A percentile compares a stretch with the other conserved stretches of the same genome.
These are phyloP conservation scores for Fusarium graminum DNA, from an alignment of 2,329 filamentous ascomycete genomes.

Conservation along the genomic window DNA sequence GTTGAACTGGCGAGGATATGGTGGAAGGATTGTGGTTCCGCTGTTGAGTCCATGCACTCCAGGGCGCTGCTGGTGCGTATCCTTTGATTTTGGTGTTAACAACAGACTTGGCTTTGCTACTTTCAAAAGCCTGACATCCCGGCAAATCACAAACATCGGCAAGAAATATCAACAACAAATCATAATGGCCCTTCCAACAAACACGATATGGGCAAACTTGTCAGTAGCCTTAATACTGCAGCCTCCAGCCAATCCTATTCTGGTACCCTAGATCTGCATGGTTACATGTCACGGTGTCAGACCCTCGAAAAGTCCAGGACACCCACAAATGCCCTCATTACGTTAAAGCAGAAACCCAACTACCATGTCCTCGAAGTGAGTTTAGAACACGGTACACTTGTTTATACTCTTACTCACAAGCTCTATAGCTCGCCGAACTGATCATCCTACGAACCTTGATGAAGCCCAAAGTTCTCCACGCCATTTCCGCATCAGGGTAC, in stretches of 20 bases:
- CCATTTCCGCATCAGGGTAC: too few species aligned
- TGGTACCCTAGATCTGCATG: slow-evolving; percentile 43
- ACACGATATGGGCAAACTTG: slow-evolving; percentile 38
- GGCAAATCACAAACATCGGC: neutral
- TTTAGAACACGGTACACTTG: too few species aligned
- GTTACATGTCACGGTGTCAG: slow-evolving; percentile 47
- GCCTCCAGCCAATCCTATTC: slow-evolving; percentile 39
- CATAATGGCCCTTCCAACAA: slow-evolving; percentile 37
- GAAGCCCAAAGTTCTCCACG: slow-evolving; percentile 45
- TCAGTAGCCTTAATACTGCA: slow-evolving; percentile 36
- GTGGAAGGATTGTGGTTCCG: slow-evolving; percentile 2
- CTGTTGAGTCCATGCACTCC: neutral
- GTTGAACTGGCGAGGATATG: slow-evolving; percentile 17
- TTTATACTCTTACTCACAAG: neutral
- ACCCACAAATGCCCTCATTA: slow-evolving; percentile 47
- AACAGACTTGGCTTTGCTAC: slow-evolving; percentile 18
- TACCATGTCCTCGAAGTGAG: slow-evolving; percentile 52
- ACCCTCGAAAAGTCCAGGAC: slow-evolving; percentile 48
- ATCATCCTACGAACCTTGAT: slow-evolving; percentile 51
- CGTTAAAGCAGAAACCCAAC: slow-evolving; percentile 50
- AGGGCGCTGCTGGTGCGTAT: neutral
- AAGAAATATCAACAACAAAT: neutral
- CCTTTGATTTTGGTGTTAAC: neutral
- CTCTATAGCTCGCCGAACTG: slow-evolving; percentile 49
- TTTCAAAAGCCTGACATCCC: too few species aligned